Percentiles rank a stretch among this genome's conserved stretches.
Evolutionary conservation across 345 rosid species (phyloP).

Genomic region (Salix suchowensis): DNA sequence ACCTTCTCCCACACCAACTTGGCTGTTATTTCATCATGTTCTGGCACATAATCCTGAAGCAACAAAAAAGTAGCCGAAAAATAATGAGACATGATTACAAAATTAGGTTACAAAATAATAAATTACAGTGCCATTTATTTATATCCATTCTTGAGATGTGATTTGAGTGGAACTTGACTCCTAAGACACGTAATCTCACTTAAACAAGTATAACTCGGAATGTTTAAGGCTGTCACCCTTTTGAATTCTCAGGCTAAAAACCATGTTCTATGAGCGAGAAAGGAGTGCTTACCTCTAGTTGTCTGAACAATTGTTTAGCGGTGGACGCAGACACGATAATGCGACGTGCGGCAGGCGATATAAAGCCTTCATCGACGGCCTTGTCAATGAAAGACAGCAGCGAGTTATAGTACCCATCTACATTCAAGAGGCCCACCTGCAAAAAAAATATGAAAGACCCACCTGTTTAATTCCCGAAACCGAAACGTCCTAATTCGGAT

Average conservation of each 20-base stretch:
- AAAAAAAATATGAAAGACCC: neutral
- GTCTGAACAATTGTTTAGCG: constrained; percentile 71
- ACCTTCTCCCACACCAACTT: constrained; percentile 85
- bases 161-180: neutral
- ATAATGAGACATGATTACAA: neutral
- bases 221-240: neutral
- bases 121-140: neutral
- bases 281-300: constrained; percentile 58
- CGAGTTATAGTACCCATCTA: constrained; percentile 88
- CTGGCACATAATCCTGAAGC: constrained; percentile 69
- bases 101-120: neutral
- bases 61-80: neutral
- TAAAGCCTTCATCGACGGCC: constrained; percentile 94
- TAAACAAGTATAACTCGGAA: neutral
- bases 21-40: constrained; percentile 65
- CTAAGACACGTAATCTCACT: neutral
- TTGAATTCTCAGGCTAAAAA: neutral
- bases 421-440: constrained; percentile 94
- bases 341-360: constrained; percentile 76
- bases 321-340: constrained; percentile 84
- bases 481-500: neutral
- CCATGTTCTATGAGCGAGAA: neutral
- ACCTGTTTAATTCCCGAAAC: constrained; percentile 1
- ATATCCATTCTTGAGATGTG: neutral
- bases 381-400: constrained; percentile 75